These are phyloP conservation scores for Termitomyces sp. DNA, from an alignment of 1,284 basidiomycete genomes.

Conservation along the genomic window DNA sequence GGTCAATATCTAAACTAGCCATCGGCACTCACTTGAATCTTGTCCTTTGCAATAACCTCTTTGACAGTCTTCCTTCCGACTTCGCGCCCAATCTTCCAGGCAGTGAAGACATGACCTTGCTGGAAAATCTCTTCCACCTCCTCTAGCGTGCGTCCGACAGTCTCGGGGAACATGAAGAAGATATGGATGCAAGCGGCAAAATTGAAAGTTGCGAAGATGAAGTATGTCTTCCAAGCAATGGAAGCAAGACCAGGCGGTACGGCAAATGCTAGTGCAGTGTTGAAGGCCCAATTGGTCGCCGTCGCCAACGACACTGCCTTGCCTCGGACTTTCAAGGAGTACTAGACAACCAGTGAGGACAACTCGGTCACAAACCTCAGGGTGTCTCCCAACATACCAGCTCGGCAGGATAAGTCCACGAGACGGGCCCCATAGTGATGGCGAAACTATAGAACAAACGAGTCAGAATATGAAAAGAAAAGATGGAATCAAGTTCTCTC, in stretches of 20 bases:
- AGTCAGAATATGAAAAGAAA: neutral
- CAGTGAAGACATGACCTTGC: slow-evolving; percentile 63
- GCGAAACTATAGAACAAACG: slow-evolving; percentile 40
- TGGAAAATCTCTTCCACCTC: slow-evolving; percentile 73
- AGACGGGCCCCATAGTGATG: slow-evolving; percentile 71
- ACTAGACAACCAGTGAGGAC: slow-evolving; percentile 18
- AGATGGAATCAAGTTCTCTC: too few relatives aligned
- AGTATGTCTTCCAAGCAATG: slow-evolving; percentile 62
- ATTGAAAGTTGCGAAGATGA: slow-evolving; percentile 76
- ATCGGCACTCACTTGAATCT: slow-evolving; percentile 2
- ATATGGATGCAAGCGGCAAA: slow-evolving; percentile 65
- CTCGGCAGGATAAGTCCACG: slow-evolving; percentile 66
- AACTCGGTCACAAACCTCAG: neutral
- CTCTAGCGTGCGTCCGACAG: slow-evolving; percentile 65
- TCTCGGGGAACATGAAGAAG: slow-evolving; percentile 73
- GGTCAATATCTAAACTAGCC: neutral
- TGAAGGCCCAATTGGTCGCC: slow-evolving; percentile 68
- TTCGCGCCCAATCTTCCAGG: slow-evolving; percentile 60
- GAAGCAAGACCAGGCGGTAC: slow-evolving; percentile 49
- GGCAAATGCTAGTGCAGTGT: slow-evolving; percentile 66
- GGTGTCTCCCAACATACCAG: slow-evolving; percentile 27
- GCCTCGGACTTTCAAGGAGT: slow-evolving; percentile 64
- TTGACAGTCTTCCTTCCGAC: slow-evolving; percentile 59
- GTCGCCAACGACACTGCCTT: slow-evolving; percentile 66
- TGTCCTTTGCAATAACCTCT: slow-evolving; percentile 20